phyloP scores from a whole-genome alignment of 208 protist species.

The Naegleria fowleri region DNA sequence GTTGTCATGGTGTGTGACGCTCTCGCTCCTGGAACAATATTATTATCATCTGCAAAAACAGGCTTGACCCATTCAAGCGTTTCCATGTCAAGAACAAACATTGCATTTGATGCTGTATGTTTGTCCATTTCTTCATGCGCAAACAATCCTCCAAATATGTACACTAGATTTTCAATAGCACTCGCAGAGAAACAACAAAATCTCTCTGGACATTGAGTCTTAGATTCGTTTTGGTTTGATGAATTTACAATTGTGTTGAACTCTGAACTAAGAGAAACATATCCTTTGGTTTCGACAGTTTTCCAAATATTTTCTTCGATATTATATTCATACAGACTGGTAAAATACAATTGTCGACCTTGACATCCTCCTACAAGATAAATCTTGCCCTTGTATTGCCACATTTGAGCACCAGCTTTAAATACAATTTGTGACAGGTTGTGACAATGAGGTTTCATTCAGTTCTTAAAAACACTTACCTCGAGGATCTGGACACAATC shows the following conservation, averaged over 20 bases:
- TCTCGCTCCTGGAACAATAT: not conserved
- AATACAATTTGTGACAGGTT: not conserved
- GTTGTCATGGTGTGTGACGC: not conserved
- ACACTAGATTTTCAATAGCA: not conserved
- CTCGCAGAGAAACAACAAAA: not conserved
- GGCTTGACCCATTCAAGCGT: not conserved
- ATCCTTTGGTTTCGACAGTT: not conserved
- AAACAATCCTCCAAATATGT: not conserved
- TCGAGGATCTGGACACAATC: slow-evolving; percentile 11
- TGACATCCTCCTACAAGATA: slow-evolving; percentile 5
- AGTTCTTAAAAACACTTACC: too few species aligned
- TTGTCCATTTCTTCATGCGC: not conserved
- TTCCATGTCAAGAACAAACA: not conserved
- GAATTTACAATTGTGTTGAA: not conserved
- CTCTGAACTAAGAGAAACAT: not conserved
- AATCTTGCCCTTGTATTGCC: not conserved
- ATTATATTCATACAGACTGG: not conserved
- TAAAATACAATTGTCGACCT: slow-evolving; percentile 10
- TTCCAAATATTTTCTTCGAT: not conserved
- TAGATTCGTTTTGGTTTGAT: not conserved
- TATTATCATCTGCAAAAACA: not conserved
- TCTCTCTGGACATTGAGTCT: not conserved
- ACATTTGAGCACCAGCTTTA: not conserved
- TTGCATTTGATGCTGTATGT: not conserved
- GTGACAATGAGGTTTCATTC: not conserved